Conservation (phyloP, 1,284 basidiomycete species). For the Cryptococcus wingfieldii region DNA sequence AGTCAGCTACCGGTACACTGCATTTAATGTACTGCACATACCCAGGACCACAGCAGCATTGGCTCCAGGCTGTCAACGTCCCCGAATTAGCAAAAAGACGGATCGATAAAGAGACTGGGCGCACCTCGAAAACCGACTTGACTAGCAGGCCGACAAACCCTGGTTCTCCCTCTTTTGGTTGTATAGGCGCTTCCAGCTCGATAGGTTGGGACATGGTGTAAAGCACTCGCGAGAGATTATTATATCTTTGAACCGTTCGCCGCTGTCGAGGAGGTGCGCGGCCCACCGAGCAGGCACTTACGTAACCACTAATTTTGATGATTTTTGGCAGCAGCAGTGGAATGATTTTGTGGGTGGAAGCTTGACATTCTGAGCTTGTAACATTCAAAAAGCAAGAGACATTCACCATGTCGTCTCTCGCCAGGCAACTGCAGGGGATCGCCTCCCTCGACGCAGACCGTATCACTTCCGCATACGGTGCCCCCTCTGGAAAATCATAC, state of each 20-base stretch:
- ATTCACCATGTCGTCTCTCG: conserved; percentile 68
- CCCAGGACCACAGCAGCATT: conserved; percentile 42
- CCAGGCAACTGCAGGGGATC: conserved; percentile 73
- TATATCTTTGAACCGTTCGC: too few relatives aligned
- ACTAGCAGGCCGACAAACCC: conserved; percentile 39
- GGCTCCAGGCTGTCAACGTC: conserved; percentile 35
- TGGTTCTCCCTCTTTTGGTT: conserved; percentile 1
- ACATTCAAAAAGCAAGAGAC: background rate
- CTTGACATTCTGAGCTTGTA: background rate
- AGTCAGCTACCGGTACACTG: background rate
- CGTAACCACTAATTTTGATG: too few relatives aligned
- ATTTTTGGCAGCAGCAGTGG: too few relatives aligned
- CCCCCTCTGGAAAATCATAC: conserved; percentile 63
- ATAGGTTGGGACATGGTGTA: background rate
- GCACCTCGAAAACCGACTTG: conserved; percentile 44
- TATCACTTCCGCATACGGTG: conserved; percentile 57
- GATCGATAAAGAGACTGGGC: conserved; percentile 6
- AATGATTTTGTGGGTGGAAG: too few relatives aligned
- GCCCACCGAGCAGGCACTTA: background rate
- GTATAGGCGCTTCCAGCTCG: too few relatives aligned
- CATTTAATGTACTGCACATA: conserved; percentile 5
- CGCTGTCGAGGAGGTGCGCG: background rate
- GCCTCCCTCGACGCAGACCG: conserved; percentile 75
- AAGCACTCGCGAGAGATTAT: too few relatives aligned
- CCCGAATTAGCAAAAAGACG: background rate